phyloP scores from a whole-genome alignment of 2,329 filamentous ascomycete genomes.

The Beauveria medogensis region DNA sequence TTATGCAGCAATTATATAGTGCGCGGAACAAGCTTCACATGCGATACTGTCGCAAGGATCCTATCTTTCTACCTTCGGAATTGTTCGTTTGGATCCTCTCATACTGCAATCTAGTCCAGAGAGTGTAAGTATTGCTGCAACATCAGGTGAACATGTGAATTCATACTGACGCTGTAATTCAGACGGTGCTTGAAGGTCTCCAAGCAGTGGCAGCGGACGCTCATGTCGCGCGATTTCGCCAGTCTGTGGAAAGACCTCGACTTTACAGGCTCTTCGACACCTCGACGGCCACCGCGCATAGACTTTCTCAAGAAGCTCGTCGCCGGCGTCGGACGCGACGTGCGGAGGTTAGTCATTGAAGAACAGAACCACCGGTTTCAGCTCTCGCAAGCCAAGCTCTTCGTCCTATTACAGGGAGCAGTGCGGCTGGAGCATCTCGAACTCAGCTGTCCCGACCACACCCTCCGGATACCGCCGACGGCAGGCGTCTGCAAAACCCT shows the following conservation, averaged over 20 bases:
- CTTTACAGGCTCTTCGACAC: slow-evolving; percentile 18
- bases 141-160: no score
- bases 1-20: slow-evolving; percentile 24
- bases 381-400: slow-evolving; percentile 23
- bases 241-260: slow-evolving; percentile 25
- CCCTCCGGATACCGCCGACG: neutral
- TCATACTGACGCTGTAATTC: neutral
- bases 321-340: slow-evolving; percentile 24
- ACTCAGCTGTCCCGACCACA: slow-evolving; percentile 14
- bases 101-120: slow-evolving; percentile 24
- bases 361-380: slow-evolving; percentile 18
- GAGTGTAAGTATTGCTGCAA: slow-evolving; percentile 19
- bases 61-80: slow-evolving; percentile 28
- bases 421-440: slow-evolving; percentile 21
- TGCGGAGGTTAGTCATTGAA: slow-evolving; percentile 22
- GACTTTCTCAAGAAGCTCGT: slow-evolving; percentile 22
- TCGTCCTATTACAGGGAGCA: slow-evolving; percentile 19
- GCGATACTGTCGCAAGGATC: slow-evolving; percentile 27
- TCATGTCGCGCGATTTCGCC: slow-evolving; percentile 21
- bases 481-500: slow-evolving; percentile 10
- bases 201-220: slow-evolving; percentile 23
- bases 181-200: slow-evolving; percentile 24
- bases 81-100: slow-evolving; percentile 29
- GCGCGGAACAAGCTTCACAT: slow-evolving; percentile 27
- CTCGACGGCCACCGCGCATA: slow-evolving; percentile 18